A percentile compares a stretch with the other conserved stretches of the same genome.
Conservation (phyloP, 129 eudicot genomes). For the Rutidosis leptorrhynchoides region DNA sequence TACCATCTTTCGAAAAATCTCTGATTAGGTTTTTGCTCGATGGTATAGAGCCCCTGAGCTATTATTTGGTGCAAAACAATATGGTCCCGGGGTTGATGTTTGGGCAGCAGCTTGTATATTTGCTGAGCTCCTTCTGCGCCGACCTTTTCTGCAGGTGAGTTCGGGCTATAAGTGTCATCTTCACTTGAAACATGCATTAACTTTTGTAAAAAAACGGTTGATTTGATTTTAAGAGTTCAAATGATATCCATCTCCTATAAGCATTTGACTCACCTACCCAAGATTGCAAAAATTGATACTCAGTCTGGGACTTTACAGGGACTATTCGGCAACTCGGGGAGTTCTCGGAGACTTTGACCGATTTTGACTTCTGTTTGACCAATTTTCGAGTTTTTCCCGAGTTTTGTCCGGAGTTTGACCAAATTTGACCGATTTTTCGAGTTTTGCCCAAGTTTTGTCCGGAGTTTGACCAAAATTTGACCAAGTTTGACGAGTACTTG, state of each 20-base stretch:
- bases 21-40: slow-evolving; percentile 84
- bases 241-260: neutral
- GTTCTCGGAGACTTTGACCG: no score
- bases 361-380: no score
- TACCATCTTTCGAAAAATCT: neutral
- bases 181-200: slow-evolving; percentile 7
- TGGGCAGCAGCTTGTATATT: slow-evolving; percentile 99
- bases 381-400: no score
- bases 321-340: no score
- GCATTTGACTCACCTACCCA: no score
- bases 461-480: no score
- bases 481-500: no score
- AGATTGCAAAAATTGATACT: no score
- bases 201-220: neutral
- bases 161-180: slow-evolving; percentile 2
- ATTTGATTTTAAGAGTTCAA: neutral
- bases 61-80: slow-evolving; percentile 92
- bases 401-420: no score
- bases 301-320: no score
- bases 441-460: no score
- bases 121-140: slow-evolving; percentile 87
- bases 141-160: slow-evolving; percentile 87
- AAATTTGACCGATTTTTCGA: no score
- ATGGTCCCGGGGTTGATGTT: slow-evolving; percentile 97
- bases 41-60: slow-evolving; percentile 99